Base-by-base conservation (phyloP, 140 eudicot genomes). In the Anethum foeniculum region DNA sequence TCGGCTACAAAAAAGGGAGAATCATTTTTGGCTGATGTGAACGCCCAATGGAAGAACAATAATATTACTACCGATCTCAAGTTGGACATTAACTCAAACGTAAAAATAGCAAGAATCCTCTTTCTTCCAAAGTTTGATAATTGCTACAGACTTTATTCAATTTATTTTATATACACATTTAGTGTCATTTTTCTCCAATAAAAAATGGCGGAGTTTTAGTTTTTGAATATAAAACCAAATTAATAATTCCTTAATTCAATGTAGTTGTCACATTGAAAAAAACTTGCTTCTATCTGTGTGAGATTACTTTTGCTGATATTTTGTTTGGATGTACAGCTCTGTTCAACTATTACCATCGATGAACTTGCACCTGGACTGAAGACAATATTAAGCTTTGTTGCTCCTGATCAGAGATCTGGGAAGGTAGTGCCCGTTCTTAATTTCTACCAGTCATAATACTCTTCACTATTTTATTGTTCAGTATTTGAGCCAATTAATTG, bases 1-100 rank as follows among this genome's bases (percentile, higher is more conserved):
- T 69, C 80, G 23, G 86, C 80, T 5, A 79, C 49, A 3, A 79
- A 60, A 48, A 83, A 79, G 44, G 83, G 80, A 5, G 86, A 79
- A 1, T 51, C 76, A 1, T 74, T 83, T 36, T 15, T 83, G 47
- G 86, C 83, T 11, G 86, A 83, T 74, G 83, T 83, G 46, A 73
- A 49, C 23, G 80, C 83, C 21, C 81, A 83, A 44, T 78, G 80
- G 83, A 79, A 62, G 77, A 79, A 79, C 72, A 83, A 79, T 46
- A 83, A 83, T 58, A 80, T 83, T 25, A 83, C 86, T 21, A 79
- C 86, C 6, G 83, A 83, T 58, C 48, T 79, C 19, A 83, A 83
- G 65, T 82, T 83, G 81, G 86, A 83, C 80, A 79, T 80, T 2
- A 79, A 34, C 71, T 83, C 86, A 65, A 83, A 73, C 15, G 83